phyloP scores from a whole-genome alignment of 2,329 filamentous ascomycete species.

The Podosphaera xanthii region DNA sequence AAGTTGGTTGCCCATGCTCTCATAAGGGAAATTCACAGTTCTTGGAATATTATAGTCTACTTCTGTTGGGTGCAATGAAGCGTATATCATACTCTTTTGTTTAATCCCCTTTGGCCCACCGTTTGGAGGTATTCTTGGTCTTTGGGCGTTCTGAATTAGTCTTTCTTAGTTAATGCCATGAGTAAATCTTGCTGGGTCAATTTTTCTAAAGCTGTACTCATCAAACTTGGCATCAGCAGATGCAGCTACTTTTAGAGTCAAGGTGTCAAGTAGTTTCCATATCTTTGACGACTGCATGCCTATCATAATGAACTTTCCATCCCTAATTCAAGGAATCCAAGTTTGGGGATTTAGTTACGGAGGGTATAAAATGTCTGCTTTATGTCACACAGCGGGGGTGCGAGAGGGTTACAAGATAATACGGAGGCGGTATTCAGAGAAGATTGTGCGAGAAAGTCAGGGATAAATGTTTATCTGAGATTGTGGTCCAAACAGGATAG shows the following conservation, averaged over 20 bases:
- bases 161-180: not conserved
- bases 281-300: not conserved
- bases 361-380: not conserved
- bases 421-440: too few species aligned
- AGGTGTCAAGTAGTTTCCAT: not conserved
- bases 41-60: not conserved
- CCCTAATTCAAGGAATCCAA: not conserved
- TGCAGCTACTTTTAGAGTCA: not conserved
- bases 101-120: not conserved
- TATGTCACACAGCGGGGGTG: not conserved
- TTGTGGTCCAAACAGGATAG: too few species aligned
- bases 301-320: not conserved
- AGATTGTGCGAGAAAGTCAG: too few species aligned
- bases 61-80: not conserved
- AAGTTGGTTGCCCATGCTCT: too few species aligned
- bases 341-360: not conserved
- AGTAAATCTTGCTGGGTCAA: not conserved
- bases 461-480: too few species aligned
- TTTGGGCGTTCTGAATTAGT: not conserved
- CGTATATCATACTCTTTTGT: not conserved
- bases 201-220: not conserved
- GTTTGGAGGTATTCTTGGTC: not conserved
- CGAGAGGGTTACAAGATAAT: too few species aligned
- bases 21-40: too few species aligned
- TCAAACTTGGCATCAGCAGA: not conserved